Conservation (phyloP, 2,329 filamentous ascomycete genomes). For the Pseudopyricularia javanii region DNA sequence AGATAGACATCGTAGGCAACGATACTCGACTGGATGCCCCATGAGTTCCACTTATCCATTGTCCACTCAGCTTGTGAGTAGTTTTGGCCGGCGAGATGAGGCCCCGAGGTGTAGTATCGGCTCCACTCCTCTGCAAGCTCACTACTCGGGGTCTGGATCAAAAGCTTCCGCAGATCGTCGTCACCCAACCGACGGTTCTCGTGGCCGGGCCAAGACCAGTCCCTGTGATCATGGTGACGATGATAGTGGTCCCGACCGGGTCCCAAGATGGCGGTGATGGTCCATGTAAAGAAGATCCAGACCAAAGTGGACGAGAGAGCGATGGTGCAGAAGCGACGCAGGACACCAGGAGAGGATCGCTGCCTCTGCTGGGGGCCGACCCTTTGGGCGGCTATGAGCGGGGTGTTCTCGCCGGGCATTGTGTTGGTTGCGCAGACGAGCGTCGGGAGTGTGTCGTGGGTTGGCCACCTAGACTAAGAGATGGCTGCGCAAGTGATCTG, state of each 20-base stretch:
- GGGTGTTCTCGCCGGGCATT: conserved; percentile 48
- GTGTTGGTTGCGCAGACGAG: conserved; percentile 10
- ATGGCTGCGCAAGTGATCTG: too few species aligned
- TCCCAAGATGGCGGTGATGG: conserved; percentile 24
- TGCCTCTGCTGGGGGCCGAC: conserved; percentile 37
- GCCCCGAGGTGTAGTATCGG: conserved; percentile 63
- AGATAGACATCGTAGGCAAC: conserved; percentile 65
- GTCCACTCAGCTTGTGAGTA: conserved; percentile 65
- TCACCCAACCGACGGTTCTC: conserved; percentile 23
- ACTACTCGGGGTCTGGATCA: conserved; percentile 45
- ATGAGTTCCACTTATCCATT: conserved; percentile 57
- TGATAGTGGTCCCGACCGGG: conserved; percentile 16
- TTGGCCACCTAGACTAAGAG: too few species aligned
- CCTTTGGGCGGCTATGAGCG: conserved; percentile 52
- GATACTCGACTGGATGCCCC: conserved; percentile 53
- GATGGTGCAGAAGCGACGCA: conserved; percentile 56
- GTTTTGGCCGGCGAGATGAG: conserved; percentile 68
- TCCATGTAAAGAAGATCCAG: conserved; percentile 34
- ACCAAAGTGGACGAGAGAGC: conserved; percentile 41
- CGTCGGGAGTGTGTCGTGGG: too few species aligned
- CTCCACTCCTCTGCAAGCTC: conserved; percentile 58
- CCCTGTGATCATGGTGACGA: conserved; percentile 15
- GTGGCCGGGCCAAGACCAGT: conserved; percentile 14
- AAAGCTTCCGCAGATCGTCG: conserved; percentile 40
- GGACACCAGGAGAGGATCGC: conserved; percentile 45